Base-by-base conservation (phyloP, 345 rosid species). In the Abelmoschus esculentus region DNA sequence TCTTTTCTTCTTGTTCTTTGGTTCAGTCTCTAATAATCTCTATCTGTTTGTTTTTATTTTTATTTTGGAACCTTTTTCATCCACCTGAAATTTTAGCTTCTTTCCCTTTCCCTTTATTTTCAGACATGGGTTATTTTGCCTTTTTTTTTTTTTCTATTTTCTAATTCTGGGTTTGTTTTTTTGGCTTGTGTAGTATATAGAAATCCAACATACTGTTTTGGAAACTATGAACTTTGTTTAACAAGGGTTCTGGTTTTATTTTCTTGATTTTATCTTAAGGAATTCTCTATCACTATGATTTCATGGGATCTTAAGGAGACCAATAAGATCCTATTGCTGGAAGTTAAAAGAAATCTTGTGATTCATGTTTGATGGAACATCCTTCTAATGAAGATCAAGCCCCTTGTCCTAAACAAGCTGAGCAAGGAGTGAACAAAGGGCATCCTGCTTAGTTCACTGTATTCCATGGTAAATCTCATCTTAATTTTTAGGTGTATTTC, bases 361-460 rank as follows among this genome's bases (percentile, higher is more conserved):
- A 14, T 29, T 9, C n/a, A 15, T 73, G 34, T 52, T 61, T n/a
- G n/a, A n/a, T n/a, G n/a, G n/a, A n/a, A n/a, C n/a, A n/a, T n/a
- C n/a, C n/a, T 22, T 70, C 72, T 69, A 62, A 18, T 29, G 87
- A 67, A 44, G 79, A 74, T 63, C 81, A 70, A 28, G 12, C 80
- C 55, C 57, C 62, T 59, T 75, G 78, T 14, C 49, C 87, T 66
- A 84, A 74, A 59, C 87, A 74, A 71, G 78, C 76, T 65, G 84
- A 76, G 54, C 83, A 81, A 66, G 75, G 74, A 60, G 70, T 70
- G 22, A 77, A 79, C 44, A 86, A 86, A 74, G 86, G 73, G 64
- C 79, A 13, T 50, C 66, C 73, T 19, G 57, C 85, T 72, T 89
- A 75, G 61, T 90, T 87, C 74, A 75, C 86, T 67, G 82, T 86